Conservation (phyloP, 192 early-diverging fungal species). For the Gryganskiella cystojenkinii region DNA sequence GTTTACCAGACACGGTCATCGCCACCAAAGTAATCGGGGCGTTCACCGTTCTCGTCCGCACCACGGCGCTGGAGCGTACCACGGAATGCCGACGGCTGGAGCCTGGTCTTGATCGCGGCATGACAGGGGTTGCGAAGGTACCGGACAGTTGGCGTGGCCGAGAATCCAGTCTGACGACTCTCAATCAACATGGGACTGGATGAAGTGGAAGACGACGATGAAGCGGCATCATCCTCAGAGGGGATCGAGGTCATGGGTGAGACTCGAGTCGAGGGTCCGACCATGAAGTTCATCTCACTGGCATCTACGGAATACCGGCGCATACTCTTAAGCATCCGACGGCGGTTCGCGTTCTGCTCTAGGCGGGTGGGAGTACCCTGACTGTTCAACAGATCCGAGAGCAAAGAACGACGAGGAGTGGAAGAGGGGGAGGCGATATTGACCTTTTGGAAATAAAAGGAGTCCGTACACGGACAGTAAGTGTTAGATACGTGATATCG, state of each 20-base stretch:
- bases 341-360: constrained; percentile 46
- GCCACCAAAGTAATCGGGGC: constrained; percentile 45
- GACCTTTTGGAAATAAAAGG: constrained; percentile 30
- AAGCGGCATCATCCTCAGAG: constrained; percentile 23
- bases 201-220: background rate
- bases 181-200: constrained; percentile 8
- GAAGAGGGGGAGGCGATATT: constrained; percentile 7
- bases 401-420: constrained; percentile 34
- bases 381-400: constrained; percentile 41
- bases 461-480: background rate
- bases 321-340: constrained; percentile 52
- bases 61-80: constrained; percentile 19
- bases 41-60: constrained; percentile 18
- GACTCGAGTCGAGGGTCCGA: constrained; percentile 27
- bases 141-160: constrained; percentile 31
- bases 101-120: constrained; percentile 47
- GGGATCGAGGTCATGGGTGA: constrained; percentile 24
- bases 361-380: constrained; percentile 32
- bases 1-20: constrained; percentile 50
- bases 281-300: constrained; percentile 44
- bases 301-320: constrained; percentile 49
- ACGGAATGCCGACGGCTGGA: constrained; percentile 39
- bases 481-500: constrained; percentile 28
- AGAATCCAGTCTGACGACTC: constrained; percentile 25
- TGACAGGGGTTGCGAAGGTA: constrained; percentile 50